Conservation (phyloP, 164 flowering plant genomes). For the Vitis amurensis region DNA sequence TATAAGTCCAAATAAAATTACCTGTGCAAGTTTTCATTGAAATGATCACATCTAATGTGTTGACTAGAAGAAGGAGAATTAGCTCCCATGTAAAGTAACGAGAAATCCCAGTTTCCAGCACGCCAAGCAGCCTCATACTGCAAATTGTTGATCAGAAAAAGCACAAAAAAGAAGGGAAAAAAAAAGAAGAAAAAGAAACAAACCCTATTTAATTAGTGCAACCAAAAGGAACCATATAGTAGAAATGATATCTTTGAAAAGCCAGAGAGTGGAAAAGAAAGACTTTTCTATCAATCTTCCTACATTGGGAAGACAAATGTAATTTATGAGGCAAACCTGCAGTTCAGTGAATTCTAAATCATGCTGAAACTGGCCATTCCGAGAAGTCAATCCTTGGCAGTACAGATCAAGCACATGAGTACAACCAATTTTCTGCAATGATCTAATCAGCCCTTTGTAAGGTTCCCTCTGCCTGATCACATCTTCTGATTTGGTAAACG, state of each 20-base stretch:
- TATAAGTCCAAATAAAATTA: constrained; percentile 20
- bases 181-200: constrained; percentile 1
- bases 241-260: too few relatives aligned
- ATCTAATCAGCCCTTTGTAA: constrained; percentile 80
- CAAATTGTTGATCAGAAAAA: constrained; percentile 10
- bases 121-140: constrained; percentile 99
- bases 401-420: constrained; percentile 80
- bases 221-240: not conserved
- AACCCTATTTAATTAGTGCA: not conserved
- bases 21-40: constrained; percentile 89
- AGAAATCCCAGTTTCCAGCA: constrained; percentile 95
- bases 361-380: constrained; percentile 59
- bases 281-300: too few relatives aligned
- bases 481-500: constrained; percentile 23
- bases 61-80: constrained; percentile 28
- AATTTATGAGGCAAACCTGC: constrained; percentile 56
- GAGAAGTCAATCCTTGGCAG: constrained; percentile 83
- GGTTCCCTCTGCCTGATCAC: constrained; percentile 45
- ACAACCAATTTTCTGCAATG: constrained; percentile 92
- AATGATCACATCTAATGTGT: constrained; percentile 36
- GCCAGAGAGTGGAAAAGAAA: too few relatives aligned
- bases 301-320: not conserved
- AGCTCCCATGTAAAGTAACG: constrained; percentile 44
- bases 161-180: not conserved
- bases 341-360: constrained; percentile 81